Evolutionary conservation across 2,329 filamentous ascomycete genomes (phyloP), one percentile per base, ranked within the genome.

Genomic region (Claviceps sp.): DNA sequence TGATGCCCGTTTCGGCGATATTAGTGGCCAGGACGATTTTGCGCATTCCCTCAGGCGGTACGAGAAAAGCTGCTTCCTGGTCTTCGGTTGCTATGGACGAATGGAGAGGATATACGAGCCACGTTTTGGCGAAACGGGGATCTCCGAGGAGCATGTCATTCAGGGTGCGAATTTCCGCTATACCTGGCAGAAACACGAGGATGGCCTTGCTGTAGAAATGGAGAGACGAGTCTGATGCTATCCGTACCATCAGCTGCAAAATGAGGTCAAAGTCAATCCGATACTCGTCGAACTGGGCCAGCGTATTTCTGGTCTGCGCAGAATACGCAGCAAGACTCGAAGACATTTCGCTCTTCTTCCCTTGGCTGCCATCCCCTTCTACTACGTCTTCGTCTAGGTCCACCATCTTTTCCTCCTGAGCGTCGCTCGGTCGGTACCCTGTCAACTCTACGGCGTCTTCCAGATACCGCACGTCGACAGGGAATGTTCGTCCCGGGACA

Each of bases 11-110:
- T 66, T 98, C 93, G 4, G 93, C 93, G 65, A 98, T 98, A 63
- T 98, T 98, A 14, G 93, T 98, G 1, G 93, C 90, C 51, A 98
- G 77, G 2, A 98, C 91, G 56, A 98, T 93, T 70, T 98, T 98
- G 56, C 90, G 80, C 52, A 82, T 75, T 0, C 91, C 91, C 3
- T 75, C 76, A 1, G 90, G 88, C 5, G 93, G 93, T 0, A 95
- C 70, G 5, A 88, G 72, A 64, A 98, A 98, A 0, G 93, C 93
- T 37, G 86, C 83, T 67, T 98, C 91, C 64, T 98, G 93, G 55
- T 98, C 93, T 61, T 97, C 91, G 46, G 86, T 96, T 11, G 91
- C 89, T 59, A 98, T 96, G 0, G 86, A 88, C 0, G 93, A 97
- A 64, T 98, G 93, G 38, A 98, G 75, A 13, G 89, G 86, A 64